phyloP scores from a whole-genome alignment of 768 basidiomycete genomes.

The Vishniacozyma victoriae region DNA sequence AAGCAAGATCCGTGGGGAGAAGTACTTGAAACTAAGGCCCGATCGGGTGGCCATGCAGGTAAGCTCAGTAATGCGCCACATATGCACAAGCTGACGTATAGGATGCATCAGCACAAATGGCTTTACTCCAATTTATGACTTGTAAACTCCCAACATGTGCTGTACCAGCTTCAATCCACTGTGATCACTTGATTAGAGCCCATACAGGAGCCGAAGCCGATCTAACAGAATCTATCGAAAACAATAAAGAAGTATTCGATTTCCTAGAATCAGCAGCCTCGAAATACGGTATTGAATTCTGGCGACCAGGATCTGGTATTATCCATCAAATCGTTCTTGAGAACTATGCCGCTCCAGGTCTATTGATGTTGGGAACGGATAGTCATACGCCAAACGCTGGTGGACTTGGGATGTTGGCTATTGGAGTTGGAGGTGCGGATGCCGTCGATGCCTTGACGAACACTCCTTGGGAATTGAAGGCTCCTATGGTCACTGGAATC shows the following conservation, averaged over 20 bases:
- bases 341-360: conserved; percentile 92
- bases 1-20: conserved; percentile 71
- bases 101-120: conserved; percentile 53
- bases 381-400: conserved; percentile 98
- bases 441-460: conserved; percentile 92
- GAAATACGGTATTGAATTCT: conserved; percentile 82
- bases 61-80: conserved; percentile 48
- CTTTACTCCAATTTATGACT: conserved; percentile 93
- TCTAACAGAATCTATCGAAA: conserved; percentile 66
- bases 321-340: conserved; percentile 97
- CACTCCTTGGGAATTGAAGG: conserved; percentile 96
- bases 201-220: conserved; percentile 80
- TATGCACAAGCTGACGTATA: conserved; percentile 17
- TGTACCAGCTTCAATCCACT: conserved; percentile 74
- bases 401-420: conserved; percentile 90
- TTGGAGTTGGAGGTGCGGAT: conserved; percentile 98
- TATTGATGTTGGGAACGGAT: conserved; percentile 74
- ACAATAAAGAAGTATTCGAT: conserved; percentile 94
- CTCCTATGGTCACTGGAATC: conserved; percentile 72
- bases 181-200: conserved; percentile 96
- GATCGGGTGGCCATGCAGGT: conserved; percentile 97
- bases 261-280: conserved; percentile 80
- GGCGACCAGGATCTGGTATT: conserved; percentile 77
- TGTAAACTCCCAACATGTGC: conserved; percentile 77
- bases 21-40: conserved; percentile 82